phyloP scores from a whole-genome alignment of 495 filamentous ascomycete species.

The Cercophora samala region DNA sequence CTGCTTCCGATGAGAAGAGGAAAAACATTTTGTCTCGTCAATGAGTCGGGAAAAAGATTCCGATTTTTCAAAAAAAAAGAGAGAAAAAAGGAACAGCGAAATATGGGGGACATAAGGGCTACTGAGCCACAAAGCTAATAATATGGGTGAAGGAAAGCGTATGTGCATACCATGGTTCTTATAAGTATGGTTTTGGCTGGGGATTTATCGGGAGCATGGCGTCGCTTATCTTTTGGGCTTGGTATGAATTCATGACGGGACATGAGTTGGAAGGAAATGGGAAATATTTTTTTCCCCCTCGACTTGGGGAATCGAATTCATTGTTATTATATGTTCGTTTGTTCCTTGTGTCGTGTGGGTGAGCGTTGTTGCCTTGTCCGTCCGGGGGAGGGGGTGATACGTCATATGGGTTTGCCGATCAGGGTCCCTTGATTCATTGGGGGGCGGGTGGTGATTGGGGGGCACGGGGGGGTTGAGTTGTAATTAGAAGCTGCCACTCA shows the following conservation, averaged over 20 bases:
- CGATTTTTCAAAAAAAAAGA: neutral
- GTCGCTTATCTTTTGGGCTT: too few species aligned
- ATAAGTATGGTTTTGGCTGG: neutral
- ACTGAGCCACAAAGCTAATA: neutral
- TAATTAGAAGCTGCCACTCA: neutral
- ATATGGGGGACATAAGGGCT: neutral
- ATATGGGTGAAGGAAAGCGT: neutral
- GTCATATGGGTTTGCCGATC: neutral
- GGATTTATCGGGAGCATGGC: too few species aligned
- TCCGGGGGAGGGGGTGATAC: neutral
- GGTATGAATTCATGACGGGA: too few species aligned
- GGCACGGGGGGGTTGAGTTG: neutral
- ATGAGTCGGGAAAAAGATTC: neutral
- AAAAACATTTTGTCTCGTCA: neutral
- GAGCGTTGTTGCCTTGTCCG: neutral
- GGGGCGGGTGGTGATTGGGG: neutral
- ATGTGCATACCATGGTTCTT: neutral
- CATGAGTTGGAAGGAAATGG: too few species aligned
- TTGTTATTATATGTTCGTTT: too few species aligned
- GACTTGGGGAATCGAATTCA: too few species aligned
- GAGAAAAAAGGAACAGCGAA: neutral
- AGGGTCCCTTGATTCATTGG: neutral
- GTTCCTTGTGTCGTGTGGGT: neutral
- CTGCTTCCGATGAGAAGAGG: neutral
- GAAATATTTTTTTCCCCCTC: too few species aligned